Evolutionary conservation across 306 rosid species (phyloP).

Genomic region (Ormosia semicastrata): DNA sequence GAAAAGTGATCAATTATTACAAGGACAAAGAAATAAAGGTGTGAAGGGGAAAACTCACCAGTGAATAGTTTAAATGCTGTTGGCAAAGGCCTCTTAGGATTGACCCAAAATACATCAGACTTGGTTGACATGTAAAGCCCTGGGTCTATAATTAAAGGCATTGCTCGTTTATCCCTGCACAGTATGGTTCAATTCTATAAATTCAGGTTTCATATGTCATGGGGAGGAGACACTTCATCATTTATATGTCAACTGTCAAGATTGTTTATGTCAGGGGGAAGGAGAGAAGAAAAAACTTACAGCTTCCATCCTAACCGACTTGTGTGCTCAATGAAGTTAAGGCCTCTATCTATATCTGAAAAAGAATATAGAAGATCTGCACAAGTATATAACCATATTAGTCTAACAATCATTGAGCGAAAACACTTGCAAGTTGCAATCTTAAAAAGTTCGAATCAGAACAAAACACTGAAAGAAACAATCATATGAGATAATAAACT

Average conservation of each 20-base stretch:
- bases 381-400: background rate
- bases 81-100: slow-evolving; percentile 68
- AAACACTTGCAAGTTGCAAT: background rate
- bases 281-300: slow-evolving; percentile 47
- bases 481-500: slow-evolving; percentile 30
- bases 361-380: slow-evolving; percentile 81
- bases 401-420: slow-evolving; percentile 12
- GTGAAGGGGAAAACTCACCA: slow-evolving; percentile 48
- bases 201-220: background rate
- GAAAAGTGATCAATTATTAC: slow-evolving; percentile 13
- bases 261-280: background rate
- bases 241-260: background rate
- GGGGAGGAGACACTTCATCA: background rate
- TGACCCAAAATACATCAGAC: slow-evolving; percentile 71
- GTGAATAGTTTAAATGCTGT: slow-evolving; percentile 84
- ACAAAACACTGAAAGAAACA: background rate
- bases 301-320: slow-evolving; percentile 88
- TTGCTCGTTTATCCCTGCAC: slow-evolving; percentile 79
- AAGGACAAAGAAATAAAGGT: slow-evolving; percentile 15
- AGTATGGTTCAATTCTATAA: background rate
- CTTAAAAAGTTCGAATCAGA: background rate
- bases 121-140: slow-evolving; percentile 76
- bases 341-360: slow-evolving; percentile 48
- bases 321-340: slow-evolving; percentile 93
- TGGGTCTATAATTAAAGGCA: slow-evolving; percentile 88